Evolutionary conservation across 2,329 filamentous ascomycete species (phyloP).

Genomic region (Diaporthe sp.): DNA sequence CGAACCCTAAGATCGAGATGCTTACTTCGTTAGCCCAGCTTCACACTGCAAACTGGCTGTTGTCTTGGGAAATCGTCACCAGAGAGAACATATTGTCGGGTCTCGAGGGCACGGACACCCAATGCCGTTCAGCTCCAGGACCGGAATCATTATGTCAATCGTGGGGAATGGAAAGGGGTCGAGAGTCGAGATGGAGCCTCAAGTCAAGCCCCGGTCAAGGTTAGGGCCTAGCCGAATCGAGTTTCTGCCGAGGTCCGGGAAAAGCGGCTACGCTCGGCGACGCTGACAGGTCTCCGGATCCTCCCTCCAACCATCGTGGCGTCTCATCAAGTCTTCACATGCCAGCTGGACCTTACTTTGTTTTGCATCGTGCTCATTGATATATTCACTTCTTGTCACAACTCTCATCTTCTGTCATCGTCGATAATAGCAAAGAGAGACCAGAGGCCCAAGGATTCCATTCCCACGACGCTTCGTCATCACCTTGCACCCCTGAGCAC

Average conservation of each 20-base stretch:
- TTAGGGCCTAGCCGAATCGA: neutral
- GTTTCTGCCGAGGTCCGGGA: slow-evolving; percentile 30
- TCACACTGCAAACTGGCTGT: neutral
- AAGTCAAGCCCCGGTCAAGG: neutral
- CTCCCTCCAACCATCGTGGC: neutral
- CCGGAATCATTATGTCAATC: neutral
- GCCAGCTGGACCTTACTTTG: neutral
- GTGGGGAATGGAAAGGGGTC: slow-evolving; percentile 6
- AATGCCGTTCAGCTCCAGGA: neutral
- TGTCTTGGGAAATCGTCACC: neutral
- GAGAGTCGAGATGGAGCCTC: slow-evolving; percentile 14
- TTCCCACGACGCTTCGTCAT: neutral
- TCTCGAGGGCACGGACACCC: neutral
- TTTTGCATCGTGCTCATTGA: neutral
- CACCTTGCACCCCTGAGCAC: neutral
- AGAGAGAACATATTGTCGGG: neutral
- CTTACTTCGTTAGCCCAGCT: neutral
- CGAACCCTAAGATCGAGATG: neutral
- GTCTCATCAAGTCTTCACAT: slow-evolving; percentile 20
- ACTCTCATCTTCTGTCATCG: neutral
- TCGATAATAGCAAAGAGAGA: neutral
- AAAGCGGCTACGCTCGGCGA: slow-evolving; percentile 27
- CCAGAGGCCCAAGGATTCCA: neutral
- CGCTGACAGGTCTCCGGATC: slow-evolving; percentile 19
- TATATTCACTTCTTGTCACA: neutral